Percentiles rank a stretch among this genome's conserved stretches.
These are phyloP conservation scores for Lentinula edodes DNA, from an alignment of 768 basidiomycete genomes.

Conservation along the genomic window DNA sequence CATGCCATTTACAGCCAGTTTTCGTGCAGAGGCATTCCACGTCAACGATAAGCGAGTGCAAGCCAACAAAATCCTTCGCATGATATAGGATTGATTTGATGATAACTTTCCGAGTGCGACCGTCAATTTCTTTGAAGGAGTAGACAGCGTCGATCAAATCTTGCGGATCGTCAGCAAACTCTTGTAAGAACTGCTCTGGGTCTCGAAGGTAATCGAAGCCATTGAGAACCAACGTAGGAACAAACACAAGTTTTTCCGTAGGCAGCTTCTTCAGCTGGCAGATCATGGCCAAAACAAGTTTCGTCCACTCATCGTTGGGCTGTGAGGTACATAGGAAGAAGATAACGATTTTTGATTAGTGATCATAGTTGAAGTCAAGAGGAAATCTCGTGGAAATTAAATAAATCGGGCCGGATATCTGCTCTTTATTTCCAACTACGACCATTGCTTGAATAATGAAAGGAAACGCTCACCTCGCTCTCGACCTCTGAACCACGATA, in stretches of 20 bases:
- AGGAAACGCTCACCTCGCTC: too few species aligned
- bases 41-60: neutral
- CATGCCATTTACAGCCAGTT: neutral
- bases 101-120: neutral
- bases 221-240: neutral
- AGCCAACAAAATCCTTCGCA: neutral
- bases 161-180: neutral
- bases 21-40: neutral
- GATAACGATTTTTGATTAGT: too few species aligned
- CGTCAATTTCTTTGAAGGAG: neutral
- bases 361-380: too few species aligned
- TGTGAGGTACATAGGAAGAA: neutral
- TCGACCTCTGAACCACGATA: neutral
- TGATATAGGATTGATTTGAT: neutral
- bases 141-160: neutral
- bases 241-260: neutral
- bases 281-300: neutral
- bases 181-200: neutral
- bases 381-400: too few species aligned
- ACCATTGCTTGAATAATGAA: too few species aligned
- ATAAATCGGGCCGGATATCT: too few species aligned
- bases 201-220: neutral
- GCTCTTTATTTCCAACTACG: too few species aligned
- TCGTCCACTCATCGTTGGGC: neutral
- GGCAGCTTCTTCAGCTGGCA: neutral